Percentiles rank a stretch among this genome's conserved stretches.
phyloP scores from a whole-genome alignment of 2,329 filamentous ascomycete species.

The Aspergillus puulaauensis region DNA sequence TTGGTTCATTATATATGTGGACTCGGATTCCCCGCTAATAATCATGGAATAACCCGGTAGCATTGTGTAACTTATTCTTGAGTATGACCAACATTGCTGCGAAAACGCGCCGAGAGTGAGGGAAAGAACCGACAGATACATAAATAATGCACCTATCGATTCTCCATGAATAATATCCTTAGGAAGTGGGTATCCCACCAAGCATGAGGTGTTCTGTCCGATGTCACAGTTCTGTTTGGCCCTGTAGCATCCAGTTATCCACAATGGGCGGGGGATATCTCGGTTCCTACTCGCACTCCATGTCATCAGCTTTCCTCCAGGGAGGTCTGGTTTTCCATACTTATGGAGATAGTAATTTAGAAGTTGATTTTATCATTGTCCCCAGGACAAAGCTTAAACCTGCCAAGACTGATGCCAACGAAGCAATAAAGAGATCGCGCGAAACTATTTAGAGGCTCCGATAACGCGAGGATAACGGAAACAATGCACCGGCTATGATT shows the following conservation, averaged over 20 bases:
- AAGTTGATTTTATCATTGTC: background rate
- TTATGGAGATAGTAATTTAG: background rate
- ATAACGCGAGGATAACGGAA: conserved; percentile 9
- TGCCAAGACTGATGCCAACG: background rate
- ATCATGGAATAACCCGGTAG: background rate
- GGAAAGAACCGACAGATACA: background rate
- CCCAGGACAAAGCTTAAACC: background rate
- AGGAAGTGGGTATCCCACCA: background rate
- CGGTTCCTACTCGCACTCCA: no score
- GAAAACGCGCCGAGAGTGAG: background rate
- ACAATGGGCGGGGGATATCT: no score
- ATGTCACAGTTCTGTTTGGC: background rate
- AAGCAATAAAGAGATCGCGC: conserved; percentile 1
- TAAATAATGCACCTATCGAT: background rate
- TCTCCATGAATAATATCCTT: background rate
- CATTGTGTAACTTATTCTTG: background rate
- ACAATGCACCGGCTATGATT: conserved; percentile 24
- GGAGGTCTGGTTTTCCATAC: no score
- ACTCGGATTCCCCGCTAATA: no score
- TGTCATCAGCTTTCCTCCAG: no score
- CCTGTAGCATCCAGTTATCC: no score
- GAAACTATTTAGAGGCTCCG: conserved; percentile 1
- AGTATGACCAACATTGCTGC: background rate
- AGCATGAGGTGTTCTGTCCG: background rate
- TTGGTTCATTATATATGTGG: background rate